Evolutionary conservation across 768 basidiomycete species (phyloP).

Genomic region (Mycena floridula): DNA sequence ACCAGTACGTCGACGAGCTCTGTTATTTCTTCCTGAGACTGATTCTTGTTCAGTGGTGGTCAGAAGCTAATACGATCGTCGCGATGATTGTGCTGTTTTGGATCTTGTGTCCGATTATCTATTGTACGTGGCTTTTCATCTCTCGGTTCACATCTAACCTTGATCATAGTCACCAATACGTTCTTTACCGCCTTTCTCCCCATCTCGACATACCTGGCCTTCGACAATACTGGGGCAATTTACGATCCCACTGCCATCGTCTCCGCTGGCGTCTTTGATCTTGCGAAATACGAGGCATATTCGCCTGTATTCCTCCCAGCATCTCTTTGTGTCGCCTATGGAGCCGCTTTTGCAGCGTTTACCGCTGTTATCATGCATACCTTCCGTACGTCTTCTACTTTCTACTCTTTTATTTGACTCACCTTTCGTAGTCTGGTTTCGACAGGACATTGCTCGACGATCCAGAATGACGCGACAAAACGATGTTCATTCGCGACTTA

Average conservation of each 20-base stretch:
- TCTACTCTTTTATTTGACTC: constrained; percentile 24
- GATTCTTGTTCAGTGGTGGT: constrained; percentile 2
- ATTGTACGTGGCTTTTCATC: constrained; percentile 15
- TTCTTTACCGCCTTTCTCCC: constrained; percentile 19
- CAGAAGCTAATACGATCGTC: constrained; percentile 39
- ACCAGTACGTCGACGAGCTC: constrained; percentile 28
- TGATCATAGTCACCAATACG: constrained; percentile 54
- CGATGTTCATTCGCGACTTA: constrained; percentile 55
- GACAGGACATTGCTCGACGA: constrained; percentile 38
- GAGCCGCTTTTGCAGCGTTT: constrained; percentile 76
- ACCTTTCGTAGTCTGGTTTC: constrained; percentile 49
- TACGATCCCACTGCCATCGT: constrained; percentile 60
- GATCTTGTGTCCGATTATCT: constrained; percentile 27
- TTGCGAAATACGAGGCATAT: constrained; percentile 47
- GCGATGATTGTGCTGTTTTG: constrained; percentile 21
- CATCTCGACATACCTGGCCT: constrained; percentile 28
- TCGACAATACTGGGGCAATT: constrained; percentile 48
- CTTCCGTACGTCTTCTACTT: constrained; percentile 9
- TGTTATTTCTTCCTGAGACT: constrained; percentile 58
- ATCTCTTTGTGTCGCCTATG: constrained; percentile 75
- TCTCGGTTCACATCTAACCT: constrained; percentile 51
- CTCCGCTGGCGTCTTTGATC: constrained; percentile 47
- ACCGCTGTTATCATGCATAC: constrained; percentile 72
- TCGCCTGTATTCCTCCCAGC: constrained; percentile 59
- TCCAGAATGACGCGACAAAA: constrained; percentile 50